phyloP scores from a whole-genome alignment of 2,329 filamentous ascomycete genomes.

The Amauroascus verrucosus region DNA sequence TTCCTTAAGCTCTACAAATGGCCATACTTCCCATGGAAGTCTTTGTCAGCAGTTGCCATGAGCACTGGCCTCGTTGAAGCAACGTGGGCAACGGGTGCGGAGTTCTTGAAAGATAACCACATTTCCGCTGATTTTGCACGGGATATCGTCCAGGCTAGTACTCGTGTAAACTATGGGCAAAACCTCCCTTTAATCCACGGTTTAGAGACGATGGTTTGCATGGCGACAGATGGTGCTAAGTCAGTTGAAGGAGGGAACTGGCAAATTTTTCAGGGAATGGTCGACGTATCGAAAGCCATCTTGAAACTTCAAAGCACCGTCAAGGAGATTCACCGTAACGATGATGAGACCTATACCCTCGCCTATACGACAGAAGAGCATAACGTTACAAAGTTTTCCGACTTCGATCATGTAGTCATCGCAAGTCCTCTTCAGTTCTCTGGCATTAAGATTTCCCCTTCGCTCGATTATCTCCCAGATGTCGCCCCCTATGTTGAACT shows the following conservation, averaged over 20 bases:
- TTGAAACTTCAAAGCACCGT: constrained; percentile 60
- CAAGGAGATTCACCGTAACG: constrained; percentile 42
- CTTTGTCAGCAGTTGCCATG: constrained; percentile 57
- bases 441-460: constrained; percentile 47
- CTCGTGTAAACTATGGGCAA: constrained; percentile 88
- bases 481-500: constrained; percentile 74
- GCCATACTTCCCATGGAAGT: constrained; percentile 75
- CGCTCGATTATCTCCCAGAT: constrained; percentile 49
- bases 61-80: constrained; percentile 56
- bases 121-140: constrained; percentile 58
- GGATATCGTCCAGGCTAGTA: constrained; percentile 82
- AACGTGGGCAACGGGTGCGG: constrained; percentile 61
- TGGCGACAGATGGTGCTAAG: constrained; percentile 77
- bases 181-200: constrained; percentile 82
- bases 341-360: constrained; percentile 38
- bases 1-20: constrained; percentile 73
- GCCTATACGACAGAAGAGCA: constrained; percentile 24
- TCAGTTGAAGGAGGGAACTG: constrained; percentile 79
- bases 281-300: constrained; percentile 52
- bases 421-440: constrained; percentile 77
- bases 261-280: constrained; percentile 82
- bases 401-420: constrained; percentile 71
- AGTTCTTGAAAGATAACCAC: constrained; percentile 58
- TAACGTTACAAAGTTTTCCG: constrained; percentile 17
- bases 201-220: constrained; percentile 80